phyloP scores from a whole-genome alignment of 2,329 filamentous ascomycete genomes.

The Scedosporium minutisporum region DNA sequence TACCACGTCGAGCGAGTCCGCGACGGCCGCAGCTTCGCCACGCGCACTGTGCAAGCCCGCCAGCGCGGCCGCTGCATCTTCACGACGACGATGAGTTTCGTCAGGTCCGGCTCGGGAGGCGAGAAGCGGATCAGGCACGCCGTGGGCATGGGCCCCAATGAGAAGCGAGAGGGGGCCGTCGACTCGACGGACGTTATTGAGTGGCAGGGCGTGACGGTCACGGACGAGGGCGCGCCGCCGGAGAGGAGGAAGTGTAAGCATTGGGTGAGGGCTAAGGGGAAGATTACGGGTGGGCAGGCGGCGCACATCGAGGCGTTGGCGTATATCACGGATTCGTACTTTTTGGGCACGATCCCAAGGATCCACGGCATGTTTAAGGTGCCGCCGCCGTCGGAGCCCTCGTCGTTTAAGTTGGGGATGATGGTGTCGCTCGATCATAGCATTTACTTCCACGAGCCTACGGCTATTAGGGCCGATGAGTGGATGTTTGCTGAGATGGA shows the following conservation, averaged over 20 bases:
- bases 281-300: constrained; percentile 68
- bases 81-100: constrained; percentile 88
- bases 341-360: constrained; percentile 79
- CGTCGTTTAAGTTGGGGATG: constrained; percentile 55
- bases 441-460: constrained; percentile 58
- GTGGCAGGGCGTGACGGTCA: constrained; percentile 22
- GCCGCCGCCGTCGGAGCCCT: constrained; percentile 7
- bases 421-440: constrained; percentile 73
- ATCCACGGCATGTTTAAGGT: constrained; percentile 64
- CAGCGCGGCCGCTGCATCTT: constrained; percentile 87
- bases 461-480: constrained; percentile 50
- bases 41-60: constrained; percentile 88
- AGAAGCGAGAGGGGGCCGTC: constrained; percentile 32
- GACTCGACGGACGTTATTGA: constrained; percentile 29
- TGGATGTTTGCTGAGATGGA: constrained; percentile 77
- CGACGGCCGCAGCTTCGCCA: constrained; percentile 81
- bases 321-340: constrained; percentile 88
- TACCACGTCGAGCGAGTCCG: constrained; percentile 94
- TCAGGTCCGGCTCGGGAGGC: constrained; percentile 51
- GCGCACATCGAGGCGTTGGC: constrained; percentile 82
- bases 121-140: constrained; percentile 53
- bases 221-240: constrained; percentile 34
- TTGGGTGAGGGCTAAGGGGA: constrained; percentile 68
- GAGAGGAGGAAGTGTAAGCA: constrained; percentile 59
- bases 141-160: constrained; percentile 25